Evolutionary conservation across 208 protist species (phyloP), one percentile per base, ranked within the genome.

Genomic region (Balamuthia mandrillaris): DNA sequence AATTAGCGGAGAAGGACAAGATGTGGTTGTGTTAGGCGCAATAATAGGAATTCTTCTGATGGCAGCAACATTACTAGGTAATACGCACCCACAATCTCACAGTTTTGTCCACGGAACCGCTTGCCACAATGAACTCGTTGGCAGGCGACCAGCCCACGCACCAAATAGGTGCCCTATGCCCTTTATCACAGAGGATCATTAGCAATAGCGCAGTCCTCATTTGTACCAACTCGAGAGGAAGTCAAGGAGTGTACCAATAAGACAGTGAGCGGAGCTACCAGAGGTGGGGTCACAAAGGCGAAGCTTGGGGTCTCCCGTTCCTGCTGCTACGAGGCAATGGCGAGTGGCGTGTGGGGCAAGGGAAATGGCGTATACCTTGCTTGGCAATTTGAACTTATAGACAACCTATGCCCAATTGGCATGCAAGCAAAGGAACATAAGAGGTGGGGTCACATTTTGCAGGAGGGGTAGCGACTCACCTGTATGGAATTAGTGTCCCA

Each of bases 31-130:
- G n/a, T n/a, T n/a, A n/a, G n/a, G n/a, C n/a, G n/a, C n/a, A n/a
- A n/a, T n/a, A n/a, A n/a, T n/a, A n/a, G n/a, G n/a, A n/a, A n/a
- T n/a, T n/a, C n/a, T n/a, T n/a, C n/a, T n/a, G n/a, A n/a, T n/a
- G n/a, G n/a, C n/a, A n/a, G n/a, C n/a, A n/a, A n/a, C n/a, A n/a
- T n/a, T n/a, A n/a, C n/a, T n/a, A n/a, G n/a, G n/a, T n/a, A n/a
- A n/a, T n/a, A n/a, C n/a, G n/a, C n/a, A 85, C 85, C 85, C 85
- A 88, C 35, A 88, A 18, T 24, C 85, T 4, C 12, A 88, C 79
- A 9, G 85, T 85, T 39, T 88, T 88, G 65, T 88, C 85, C 44
- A 74, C 77, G 9, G 77, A 85, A 29, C 47, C 85, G 4, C 78
- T 85, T 29, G 58, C 85, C 42, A 88, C 45, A 1, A 84, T 33